phyloP scores from a whole-genome alignment of 257 asterid species.

The Avicennia marina region DNA sequence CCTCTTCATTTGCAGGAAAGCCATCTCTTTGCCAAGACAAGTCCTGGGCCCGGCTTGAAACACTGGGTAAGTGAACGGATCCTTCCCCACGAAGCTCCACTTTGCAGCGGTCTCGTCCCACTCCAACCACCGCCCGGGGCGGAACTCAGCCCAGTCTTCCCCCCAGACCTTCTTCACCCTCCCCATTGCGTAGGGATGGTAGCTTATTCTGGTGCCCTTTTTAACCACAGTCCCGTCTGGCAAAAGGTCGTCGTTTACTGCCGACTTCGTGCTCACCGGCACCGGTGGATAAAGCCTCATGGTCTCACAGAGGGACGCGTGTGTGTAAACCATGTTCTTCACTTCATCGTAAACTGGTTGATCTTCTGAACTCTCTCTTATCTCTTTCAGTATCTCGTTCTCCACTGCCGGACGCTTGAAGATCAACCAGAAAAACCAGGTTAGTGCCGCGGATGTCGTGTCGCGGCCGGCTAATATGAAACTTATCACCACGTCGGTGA shows the following conservation, averaged over 20 bases:
- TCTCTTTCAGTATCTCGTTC: slow-evolving; percentile 34
- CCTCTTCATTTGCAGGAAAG: slow-evolving; percentile 52
- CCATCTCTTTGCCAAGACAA: slow-evolving; percentile 54
- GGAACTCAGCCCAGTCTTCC: slow-evolving; percentile 51
- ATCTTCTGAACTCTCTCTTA: slow-evolving; percentile 9
- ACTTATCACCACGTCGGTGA: slow-evolving; percentile 52
- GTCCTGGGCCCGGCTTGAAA: slow-evolving; percentile 55
- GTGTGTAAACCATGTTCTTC: slow-evolving; percentile 52
- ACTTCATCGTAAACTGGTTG: slow-evolving; percentile 36
- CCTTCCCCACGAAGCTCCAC: slow-evolving; percentile 47
- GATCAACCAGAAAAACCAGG: slow-evolving; percentile 71
- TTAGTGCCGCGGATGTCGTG: slow-evolving; percentile 59
- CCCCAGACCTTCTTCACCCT: slow-evolving; percentile 59
- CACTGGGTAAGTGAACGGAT: slow-evolving; percentile 38
- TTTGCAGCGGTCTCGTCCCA: slow-evolving; percentile 21
- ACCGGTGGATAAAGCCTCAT: slow-evolving; percentile 77
- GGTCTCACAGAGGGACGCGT: slow-evolving; percentile 50
- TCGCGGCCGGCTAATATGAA: slow-evolving; percentile 71
- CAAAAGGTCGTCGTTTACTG: slow-evolving; percentile 38
- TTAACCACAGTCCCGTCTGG: slow-evolving; percentile 55
- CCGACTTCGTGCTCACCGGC: slow-evolving; percentile 42
- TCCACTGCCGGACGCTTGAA: slow-evolving; percentile 32
- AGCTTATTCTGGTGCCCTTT: slow-evolving; percentile 46
- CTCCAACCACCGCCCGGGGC: slow-evolving; percentile 61
- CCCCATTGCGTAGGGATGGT: slow-evolving; percentile 72